These are phyloP conservation scores for Penicillium sp. DNA, from an alignment of 2,329 filamentous ascomycete genomes.

Conservation along the genomic window DNA sequence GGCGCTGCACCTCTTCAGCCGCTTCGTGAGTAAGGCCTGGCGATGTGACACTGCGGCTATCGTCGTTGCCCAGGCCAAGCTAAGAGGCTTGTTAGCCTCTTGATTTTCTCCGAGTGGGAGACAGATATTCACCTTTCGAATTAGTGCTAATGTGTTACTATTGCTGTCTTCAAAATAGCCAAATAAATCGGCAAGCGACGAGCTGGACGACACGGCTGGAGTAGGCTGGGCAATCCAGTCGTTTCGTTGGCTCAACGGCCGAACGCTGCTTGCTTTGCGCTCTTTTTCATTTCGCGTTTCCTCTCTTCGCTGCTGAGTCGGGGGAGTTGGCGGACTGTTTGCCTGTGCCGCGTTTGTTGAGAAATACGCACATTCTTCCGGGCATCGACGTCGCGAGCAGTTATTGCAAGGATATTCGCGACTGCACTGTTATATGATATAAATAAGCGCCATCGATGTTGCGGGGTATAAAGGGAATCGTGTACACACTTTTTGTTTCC, in stretches of 20 bases:
- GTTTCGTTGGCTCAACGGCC: not conserved
- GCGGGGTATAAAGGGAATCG: not conserved
- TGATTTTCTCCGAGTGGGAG: no score
- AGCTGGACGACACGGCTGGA: not conserved
- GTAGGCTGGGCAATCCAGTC: not conserved
- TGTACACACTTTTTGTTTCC: slow-evolving; percentile 1
- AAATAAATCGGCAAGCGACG: not conserved
- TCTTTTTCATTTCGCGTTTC: not conserved
- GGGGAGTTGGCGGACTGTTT: not conserved
- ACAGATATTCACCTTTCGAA: not conserved
- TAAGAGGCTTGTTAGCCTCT: not conserved
- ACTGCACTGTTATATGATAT: not conserved
- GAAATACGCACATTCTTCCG: not conserved
- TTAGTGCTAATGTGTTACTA: not conserved
- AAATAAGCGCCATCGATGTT: not conserved
- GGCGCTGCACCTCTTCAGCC: not conserved
- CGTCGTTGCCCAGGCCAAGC: no score
- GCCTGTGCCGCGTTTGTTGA: not conserved
- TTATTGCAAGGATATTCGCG: not conserved
- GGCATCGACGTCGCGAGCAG: not conserved
- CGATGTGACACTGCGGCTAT: not conserved
- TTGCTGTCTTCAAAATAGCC: slow-evolving; percentile 1
- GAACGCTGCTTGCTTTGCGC: no score
- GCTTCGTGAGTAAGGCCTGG: not conserved
- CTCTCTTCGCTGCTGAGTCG: not conserved